Percentiles rank a stretch among this genome's conserved stretches.
Evolutionary conservation across 2,329 filamentous ascomycete species (phyloP).

Genomic region (Fusarium abutilonis): DNA sequence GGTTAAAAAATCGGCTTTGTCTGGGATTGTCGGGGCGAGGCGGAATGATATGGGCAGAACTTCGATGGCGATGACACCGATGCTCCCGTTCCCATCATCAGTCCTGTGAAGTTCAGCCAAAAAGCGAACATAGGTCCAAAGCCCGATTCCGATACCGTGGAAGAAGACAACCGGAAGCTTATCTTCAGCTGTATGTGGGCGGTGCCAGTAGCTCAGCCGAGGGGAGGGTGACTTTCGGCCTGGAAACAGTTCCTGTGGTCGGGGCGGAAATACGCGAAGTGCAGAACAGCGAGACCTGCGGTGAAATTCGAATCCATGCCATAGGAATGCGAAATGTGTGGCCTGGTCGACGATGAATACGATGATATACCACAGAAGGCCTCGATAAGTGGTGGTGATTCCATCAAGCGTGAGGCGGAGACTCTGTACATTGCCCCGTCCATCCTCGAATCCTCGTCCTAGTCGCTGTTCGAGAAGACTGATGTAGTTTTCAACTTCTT

Average conservation of each 20-base stretch:
- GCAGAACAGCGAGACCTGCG: constrained; percentile 47
- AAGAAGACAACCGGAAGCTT: constrained; percentile 72
- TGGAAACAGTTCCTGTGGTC: constrained; percentile 61
- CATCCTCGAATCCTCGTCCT: constrained; percentile 61
- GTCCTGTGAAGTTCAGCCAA: constrained; percentile 59
- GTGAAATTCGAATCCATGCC: constrained; percentile 63
- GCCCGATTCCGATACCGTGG: constrained; percentile 75
- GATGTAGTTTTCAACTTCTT: constrained; percentile 60
- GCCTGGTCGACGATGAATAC: constrained; percentile 64
- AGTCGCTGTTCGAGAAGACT: constrained; percentile 63
- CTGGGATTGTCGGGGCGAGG: constrained; percentile 64
- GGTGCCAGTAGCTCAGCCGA: constrained; percentile 71
- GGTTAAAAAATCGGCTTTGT: constrained; percentile 62
- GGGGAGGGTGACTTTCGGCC: constrained; percentile 58
- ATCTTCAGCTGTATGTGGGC: constrained; percentile 62
- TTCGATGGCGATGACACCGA: constrained; percentile 74
- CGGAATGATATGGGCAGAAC: constrained; percentile 73
- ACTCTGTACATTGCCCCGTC: constrained; percentile 64
- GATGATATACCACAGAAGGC: constrained; percentile 71
- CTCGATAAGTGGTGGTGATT: constrained; percentile 68
- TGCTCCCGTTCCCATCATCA: constrained; percentile 50
- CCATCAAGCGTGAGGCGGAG: constrained; percentile 74
- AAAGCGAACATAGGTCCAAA: constrained; percentile 70
- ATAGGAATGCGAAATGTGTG: constrained; percentile 57
- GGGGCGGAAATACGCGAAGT: constrained; percentile 64